Base-by-base conservation (phyloP, 2,329 filamentous ascomycete genomes). In the Samsoniella hepiali region DNA sequence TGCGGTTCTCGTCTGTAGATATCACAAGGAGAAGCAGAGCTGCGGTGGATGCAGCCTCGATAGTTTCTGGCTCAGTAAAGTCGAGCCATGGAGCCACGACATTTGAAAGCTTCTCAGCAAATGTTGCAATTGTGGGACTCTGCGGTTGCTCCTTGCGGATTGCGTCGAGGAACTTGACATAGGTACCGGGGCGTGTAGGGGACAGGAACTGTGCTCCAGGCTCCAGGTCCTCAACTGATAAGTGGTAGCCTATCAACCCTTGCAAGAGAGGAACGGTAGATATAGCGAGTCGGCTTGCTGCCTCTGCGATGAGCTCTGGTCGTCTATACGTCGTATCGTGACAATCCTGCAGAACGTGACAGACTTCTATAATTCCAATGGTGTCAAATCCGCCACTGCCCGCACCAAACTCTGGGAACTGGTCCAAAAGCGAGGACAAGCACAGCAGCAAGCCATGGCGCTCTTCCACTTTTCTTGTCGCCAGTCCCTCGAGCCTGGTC, bases 361-460 rank as follows among this genome's bases (percentile, higher is more conserved):
- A 69, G 4, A 74, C 64, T 29, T 68, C 66, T 49, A 58, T 17
- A 13, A 77, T 58, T 8, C 72, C 69, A 10, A 80, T 63, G 2
- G 70, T 68, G 13, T 71, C 66, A 3, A 76, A 63, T 3, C 71
- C 62, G 13, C 68, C 58, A 8, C 68, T 62, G 13, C 73, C 54
- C 11, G 70, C 58, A 10, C 58, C 62, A 27, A 80, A 64, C 3
- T 68, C 69, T 0, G 81, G 78, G 11, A 84, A 68, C 6, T 73
- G 72, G 58, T 87, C 80, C 4, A 88, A 69, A 0, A 89, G 75
- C 5, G 84, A 80, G 1, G 88, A 83, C n/a, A 90, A 75, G 36
- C 83, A 82, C 8, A 89, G 73, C 0, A 91, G 70, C 5, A 91
- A 74, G 0, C 90, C 90, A 69, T 93, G 90, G 1, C 86, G 80